Percentiles rank a stretch among this genome's conserved stretches.
These are phyloP conservation scores for Lactarius pseudohatsudake DNA, from an alignment of 768 basidiomycete species.

Conservation along the genomic window DNA sequence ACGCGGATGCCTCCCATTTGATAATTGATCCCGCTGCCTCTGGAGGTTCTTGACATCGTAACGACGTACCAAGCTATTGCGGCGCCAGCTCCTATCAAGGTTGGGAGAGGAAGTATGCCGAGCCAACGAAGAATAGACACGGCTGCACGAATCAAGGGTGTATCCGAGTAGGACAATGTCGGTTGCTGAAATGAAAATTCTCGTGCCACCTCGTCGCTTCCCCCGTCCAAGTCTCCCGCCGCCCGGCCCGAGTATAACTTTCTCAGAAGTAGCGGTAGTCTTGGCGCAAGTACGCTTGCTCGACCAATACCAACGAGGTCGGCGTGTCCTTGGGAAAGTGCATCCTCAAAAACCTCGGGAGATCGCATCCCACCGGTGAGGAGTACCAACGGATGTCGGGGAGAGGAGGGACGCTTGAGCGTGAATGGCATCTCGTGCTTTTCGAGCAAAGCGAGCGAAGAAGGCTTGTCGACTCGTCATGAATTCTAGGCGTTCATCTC, in stretches of 20 bases:
- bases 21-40: slow-evolving; percentile 28
- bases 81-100: slow-evolving; percentile 64
- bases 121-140: slow-evolving; percentile 27
- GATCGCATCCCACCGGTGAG: slow-evolving; percentile 80
- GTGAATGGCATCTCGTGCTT: slow-evolving; percentile 50
- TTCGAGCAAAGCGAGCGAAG: slow-evolving; percentile 66
- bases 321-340: slow-evolving; percentile 55
- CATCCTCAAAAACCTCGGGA: slow-evolving; percentile 52
- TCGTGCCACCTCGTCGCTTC: slow-evolving; percentile 26
- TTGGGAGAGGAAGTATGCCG: slow-evolving; percentile 39
- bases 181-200: slow-evolving; percentile 13
- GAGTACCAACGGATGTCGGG: slow-evolving; percentile 57
- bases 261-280: slow-evolving; percentile 47
- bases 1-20: slow-evolving; percentile 31
- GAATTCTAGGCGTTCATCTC: slow-evolving; percentile 31
- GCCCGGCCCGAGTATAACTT: not conserved
- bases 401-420: slow-evolving; percentile 29
- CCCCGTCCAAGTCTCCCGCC: slow-evolving; percentile 1
- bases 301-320: slow-evolving; percentile 80
- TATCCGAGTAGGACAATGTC: slow-evolving; percentile 15
- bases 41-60: slow-evolving; percentile 53
- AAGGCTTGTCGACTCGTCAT: slow-evolving; percentile 61
- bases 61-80: slow-evolving; percentile 67
- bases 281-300: slow-evolving; percentile 59
- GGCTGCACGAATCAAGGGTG: slow-evolving; percentile 2